Evolutionary conservation across 2,329 filamentous ascomycete genomes (phyloP).

Genomic region (Incumbomyces delicatus): DNA sequence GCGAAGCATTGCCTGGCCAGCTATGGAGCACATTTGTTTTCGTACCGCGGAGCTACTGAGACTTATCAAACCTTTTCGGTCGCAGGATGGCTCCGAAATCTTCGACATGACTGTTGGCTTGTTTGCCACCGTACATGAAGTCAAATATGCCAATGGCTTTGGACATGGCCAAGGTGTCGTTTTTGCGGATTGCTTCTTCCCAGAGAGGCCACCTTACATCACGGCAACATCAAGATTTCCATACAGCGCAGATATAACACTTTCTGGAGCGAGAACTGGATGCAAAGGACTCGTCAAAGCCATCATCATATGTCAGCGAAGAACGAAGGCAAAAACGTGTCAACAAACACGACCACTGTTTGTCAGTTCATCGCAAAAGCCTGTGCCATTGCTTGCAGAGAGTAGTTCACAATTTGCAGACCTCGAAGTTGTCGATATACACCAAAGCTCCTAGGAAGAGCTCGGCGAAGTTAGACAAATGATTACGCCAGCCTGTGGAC

Average conservation of each 20-base stretch:
- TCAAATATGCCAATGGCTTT: neutral
- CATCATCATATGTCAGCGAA: neutral
- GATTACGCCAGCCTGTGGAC: neutral
- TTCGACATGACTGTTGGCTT: neutral
- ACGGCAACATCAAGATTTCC: slow-evolving; percentile 1
- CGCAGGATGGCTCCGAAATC: neutral
- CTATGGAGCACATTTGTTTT: neutral
- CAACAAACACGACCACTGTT: neutral
- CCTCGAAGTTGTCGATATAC: neutral
- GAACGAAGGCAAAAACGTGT: neutral
- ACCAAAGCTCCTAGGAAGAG: slow-evolving; percentile 3
- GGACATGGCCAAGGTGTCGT: slow-evolving; percentile 3
- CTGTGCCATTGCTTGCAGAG: neutral
- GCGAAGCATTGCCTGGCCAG: neutral
- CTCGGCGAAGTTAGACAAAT: slow-evolving; percentile 1
- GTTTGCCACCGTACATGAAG: neutral
- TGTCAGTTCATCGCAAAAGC: neutral
- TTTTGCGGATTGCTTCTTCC: slow-evolving; percentile 13
- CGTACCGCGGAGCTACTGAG: neutral
- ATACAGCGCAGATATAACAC: neutral
- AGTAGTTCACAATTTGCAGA: neutral
- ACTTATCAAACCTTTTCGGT: neutral
- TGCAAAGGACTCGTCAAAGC: neutral
- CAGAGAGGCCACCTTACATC: slow-evolving; percentile 9
- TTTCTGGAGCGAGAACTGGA: neutral